Evolutionary conservation across 176 grass and related monocot genomes (phyloP), one percentile per base, ranked within the genome.

Genomic region (Eleusine indica): DNA sequence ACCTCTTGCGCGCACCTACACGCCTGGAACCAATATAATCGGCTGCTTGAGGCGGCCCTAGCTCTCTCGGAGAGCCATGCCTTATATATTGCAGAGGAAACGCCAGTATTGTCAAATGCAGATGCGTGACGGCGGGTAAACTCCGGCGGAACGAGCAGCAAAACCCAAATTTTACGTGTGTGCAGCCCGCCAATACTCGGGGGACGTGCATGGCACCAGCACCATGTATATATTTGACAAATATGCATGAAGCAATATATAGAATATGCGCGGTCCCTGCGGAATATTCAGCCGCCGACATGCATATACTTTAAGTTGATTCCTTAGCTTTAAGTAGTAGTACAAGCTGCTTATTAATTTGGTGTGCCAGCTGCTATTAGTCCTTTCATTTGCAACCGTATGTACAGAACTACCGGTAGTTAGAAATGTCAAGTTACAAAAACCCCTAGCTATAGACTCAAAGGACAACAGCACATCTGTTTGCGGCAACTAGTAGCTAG

Each of bases 241-340:
- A 17, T 53, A 53, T 9, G 21, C 9, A 42, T 9, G 58, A n/a
- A 42, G 42, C 3, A 48, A 6, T 9, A 9, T 9, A 46, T 8
- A 46, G 1, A 48, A 72, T 73, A 51, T 73, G 46, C 3, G 22
- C 40, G 19, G 41, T 71, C 68, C 43, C 13, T 13, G 12, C n/a
- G n/a, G 67, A 71, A 71, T 46, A 81, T 71, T 71, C 66, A 81
- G 13, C 32, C 21, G 21, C 41, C 41, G 69, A 25, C 69, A 71
- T 47, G 58, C 7, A 47, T 47, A 47, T 70, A 22, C 40, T 49
- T 29, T 7, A 11, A 28, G 42, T 28, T 1, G 22, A 72, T 72
- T 72, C 70, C 14, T 53, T 17, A 47, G 69, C 42, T 47, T 49
- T 73, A 73, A 17, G 44, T 30, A 46, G 13, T 42, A 25, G n/a